phyloP scores from a whole-genome alignment of 495 filamentous ascomycete species.

The Penicillium cataractarum region DNA sequence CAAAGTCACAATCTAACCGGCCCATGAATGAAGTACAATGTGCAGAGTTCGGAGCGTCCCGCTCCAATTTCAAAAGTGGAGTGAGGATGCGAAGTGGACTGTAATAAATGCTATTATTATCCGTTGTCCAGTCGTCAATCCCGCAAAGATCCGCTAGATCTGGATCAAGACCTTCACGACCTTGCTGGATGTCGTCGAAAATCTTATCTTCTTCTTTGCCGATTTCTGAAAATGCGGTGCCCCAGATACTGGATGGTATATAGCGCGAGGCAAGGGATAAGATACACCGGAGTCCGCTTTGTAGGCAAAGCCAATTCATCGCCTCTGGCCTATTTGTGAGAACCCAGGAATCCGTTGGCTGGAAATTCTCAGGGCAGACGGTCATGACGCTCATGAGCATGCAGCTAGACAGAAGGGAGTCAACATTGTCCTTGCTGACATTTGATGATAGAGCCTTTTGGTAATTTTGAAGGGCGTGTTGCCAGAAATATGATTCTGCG shows the following conservation, averaged over 20 bases:
- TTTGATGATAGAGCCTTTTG: conserved; percentile 24
- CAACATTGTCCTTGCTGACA: conserved; percentile 36
- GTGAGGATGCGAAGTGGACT: conserved; percentile 36
- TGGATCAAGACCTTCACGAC: conserved; percentile 39
- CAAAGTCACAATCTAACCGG: conserved; percentile 39
- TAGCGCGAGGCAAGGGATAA: conserved; percentile 33
- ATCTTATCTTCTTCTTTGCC: conserved; percentile 25
- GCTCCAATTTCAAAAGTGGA: conserved; percentile 28
- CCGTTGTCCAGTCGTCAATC: conserved; percentile 40
- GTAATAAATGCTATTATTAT: conserved; percentile 43
- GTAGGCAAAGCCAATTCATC: conserved; percentile 49
- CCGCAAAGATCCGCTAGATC: conserved; percentile 42
- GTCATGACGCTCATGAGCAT: conserved; percentile 43
- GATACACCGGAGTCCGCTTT: conserved; percentile 43
- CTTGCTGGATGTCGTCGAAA: conserved; percentile 27
- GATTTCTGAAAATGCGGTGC: conserved; percentile 30
- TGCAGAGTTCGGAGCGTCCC: conserved; percentile 20
- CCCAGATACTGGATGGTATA: conserved; percentile 42
- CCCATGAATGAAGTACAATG: conserved; percentile 38
- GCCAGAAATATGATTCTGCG: conserved; percentile 48
- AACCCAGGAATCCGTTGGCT: conserved; percentile 49
- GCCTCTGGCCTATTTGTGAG: conserved; percentile 34
- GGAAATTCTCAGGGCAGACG: conserved; percentile 40
- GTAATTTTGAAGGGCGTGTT: conserved; percentile 41
- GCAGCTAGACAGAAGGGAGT: conserved; percentile 44